Evolutionary conservation across 768 basidiomycete species (phyloP), one percentile per base, ranked within the genome.

Genomic region (Tricholoma bakamatsutake): DNA sequence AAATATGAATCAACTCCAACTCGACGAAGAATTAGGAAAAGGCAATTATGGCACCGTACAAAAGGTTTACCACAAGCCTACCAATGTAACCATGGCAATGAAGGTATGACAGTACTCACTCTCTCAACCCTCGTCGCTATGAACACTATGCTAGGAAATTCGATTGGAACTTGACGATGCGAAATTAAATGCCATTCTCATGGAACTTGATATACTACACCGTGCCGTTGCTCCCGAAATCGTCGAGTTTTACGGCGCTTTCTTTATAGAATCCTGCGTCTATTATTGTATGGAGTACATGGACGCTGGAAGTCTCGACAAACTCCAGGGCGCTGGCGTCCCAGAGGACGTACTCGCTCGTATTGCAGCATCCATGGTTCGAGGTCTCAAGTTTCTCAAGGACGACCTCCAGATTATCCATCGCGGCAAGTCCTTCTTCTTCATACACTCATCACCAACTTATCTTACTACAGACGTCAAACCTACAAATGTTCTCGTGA

Each of bases 201-300:
- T 98, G 89, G 97, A 99, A 67, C 88, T 99, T 53, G 96, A 99
- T 67, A 89, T 99, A 61, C 83, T 99, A 6, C 97, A 99, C 70
- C 90, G 94, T 17, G 95, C 95, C 3, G 80, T 87, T 43, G 85
- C 89, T 8, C 90, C 89, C 2, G 85, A 91, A 66, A 98, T 98
- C 61, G 92, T 99, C 64, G 97, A 98, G 58, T 99, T 99, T 64
- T 98, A 96, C 67, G 97, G 97, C 43, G 97, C 97, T 4, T 99
- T 99, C 76, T 98, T 97, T 72, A 94, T 97, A 71, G 97, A 99
- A 68, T 92, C 92, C n/a, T 99, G 96, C 69, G 97, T 99, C 21
- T 98, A 99, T 73, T 98, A 97, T 70, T 98, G 95, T 72, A 98
- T 98, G 95, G 97, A 99, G 76, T 92, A 87, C 73, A 99, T 99